Conservation (phyloP, 1,284 basidiomycete genomes). For the Leccinum subspadiceum region DNA sequence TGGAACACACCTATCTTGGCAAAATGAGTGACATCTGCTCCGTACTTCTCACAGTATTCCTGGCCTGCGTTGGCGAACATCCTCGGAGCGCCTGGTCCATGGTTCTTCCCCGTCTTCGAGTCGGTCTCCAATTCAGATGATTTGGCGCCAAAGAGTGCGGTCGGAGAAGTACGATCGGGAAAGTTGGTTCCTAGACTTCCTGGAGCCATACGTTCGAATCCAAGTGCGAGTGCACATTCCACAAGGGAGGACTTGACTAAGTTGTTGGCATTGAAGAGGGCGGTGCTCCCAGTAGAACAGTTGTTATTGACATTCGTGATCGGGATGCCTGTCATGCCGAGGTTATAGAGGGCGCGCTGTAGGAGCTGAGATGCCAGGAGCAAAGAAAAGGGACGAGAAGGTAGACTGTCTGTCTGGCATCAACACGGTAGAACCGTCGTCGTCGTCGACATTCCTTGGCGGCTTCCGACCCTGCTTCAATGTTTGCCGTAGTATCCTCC, state of each 20-base stretch:
- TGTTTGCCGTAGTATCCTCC: slow-evolving; percentile 10
- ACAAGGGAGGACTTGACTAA: slow-evolving; percentile 68
- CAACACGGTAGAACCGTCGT: slow-evolving; percentile 15
- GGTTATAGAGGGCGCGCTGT: slow-evolving; percentile 72
- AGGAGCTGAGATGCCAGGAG: background rate
- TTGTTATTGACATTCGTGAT: slow-evolving; percentile 89
- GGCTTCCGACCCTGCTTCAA: slow-evolving; percentile 5
- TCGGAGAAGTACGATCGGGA: slow-evolving; percentile 66
- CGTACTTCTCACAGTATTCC: slow-evolving; percentile 78
- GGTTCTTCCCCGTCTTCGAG: slow-evolving; percentile 44
- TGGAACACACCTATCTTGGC: slow-evolving; percentile 67
- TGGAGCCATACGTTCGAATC: slow-evolving; percentile 86
- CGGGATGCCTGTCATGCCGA: slow-evolving; percentile 83
- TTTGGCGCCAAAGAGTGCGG: slow-evolving; percentile 44
- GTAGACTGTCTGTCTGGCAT: slow-evolving; percentile 24
- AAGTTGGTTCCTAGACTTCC: slow-evolving; percentile 74
- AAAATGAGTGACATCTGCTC: slow-evolving; percentile 65
- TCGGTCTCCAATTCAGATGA: slow-evolving; percentile 54
- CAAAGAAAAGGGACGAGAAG: slow-evolving; percentile 9
- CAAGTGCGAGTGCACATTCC: slow-evolving; percentile 80
- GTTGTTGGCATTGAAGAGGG: slow-evolving; percentile 68
- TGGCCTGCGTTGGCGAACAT: slow-evolving; percentile 79
- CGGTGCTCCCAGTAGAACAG: slow-evolving; percentile 76
- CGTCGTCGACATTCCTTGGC: slow-evolving; percentile 3
- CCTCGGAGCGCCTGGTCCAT: slow-evolving; percentile 69